A percentile compares a stretch with the other conserved stretches of the same genome.
phyloP scores from a whole-genome alignment of 768 basidiomycete species.

The Xanthoconium purpureum region DNA sequence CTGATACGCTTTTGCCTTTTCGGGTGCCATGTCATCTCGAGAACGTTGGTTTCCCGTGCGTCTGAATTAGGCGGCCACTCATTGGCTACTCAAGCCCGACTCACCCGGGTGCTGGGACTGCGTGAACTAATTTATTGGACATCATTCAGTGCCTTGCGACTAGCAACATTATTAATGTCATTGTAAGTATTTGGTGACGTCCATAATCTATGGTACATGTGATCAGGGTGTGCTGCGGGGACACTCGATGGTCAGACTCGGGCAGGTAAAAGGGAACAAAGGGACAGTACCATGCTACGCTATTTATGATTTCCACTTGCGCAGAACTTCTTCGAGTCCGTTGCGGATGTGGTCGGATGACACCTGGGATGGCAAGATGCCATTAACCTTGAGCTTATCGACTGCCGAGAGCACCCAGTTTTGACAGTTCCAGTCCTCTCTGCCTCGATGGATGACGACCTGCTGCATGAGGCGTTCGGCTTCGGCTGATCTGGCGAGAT shows the following conservation, averaged over 20 bases:
- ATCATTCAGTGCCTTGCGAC: not conserved
- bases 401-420: constrained; percentile 28
- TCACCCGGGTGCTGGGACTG: not conserved
- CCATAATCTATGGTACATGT: not conserved
- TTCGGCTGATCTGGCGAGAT: constrained; percentile 10
- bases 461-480: constrained; percentile 22
- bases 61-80: not conserved
- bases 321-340: constrained; percentile 25
- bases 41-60: not conserved
- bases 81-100: not conserved
- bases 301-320: constrained; percentile 21
- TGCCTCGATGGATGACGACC: constrained; percentile 23
- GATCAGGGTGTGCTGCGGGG: not conserved
- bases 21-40: too few relatives aligned
- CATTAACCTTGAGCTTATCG: constrained; percentile 20
- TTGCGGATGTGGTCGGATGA: constrained; percentile 19
- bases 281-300: not conserved
- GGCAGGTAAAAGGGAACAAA: not conserved
- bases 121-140: not conserved
- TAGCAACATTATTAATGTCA: not conserved
- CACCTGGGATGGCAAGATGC: constrained; percentile 16
- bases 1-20: too few relatives aligned
- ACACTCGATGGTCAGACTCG: constrained; percentile 2
- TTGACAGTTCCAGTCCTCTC: constrained; percentile 33
- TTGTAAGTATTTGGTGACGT: not conserved